These are phyloP conservation scores for Papiliotrema fonsecae DNA, from an alignment of 1,284 basidiomycete species.

Conservation along the genomic window DNA sequence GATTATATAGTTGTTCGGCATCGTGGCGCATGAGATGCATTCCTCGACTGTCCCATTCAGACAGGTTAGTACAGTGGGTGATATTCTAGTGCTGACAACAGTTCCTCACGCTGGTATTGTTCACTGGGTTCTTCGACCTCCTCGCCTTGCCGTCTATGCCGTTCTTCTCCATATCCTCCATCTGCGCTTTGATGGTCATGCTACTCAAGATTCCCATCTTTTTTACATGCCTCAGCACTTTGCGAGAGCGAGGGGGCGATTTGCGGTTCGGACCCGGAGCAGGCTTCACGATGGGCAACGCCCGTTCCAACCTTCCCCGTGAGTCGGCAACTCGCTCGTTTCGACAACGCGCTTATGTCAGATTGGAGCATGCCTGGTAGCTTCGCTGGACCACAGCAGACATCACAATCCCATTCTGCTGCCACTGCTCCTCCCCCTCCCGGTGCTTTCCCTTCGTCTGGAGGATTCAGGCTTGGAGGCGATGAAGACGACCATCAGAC, in stretches of 20 bases:
- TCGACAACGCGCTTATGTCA: background rate
- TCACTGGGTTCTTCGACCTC: slow-evolving; percentile 33
- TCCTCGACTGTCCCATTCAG: slow-evolving; percentile 23
- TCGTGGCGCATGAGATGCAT: slow-evolving; percentile 32
- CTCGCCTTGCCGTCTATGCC: slow-evolving; percentile 13
- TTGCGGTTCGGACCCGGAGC: slow-evolving; percentile 10
- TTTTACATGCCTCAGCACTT: slow-evolving; percentile 21
- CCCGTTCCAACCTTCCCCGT: background rate
- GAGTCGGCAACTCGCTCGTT: slow-evolving; percentile 7
- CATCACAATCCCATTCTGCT: background rate
- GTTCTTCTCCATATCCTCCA: slow-evolving; percentile 16
- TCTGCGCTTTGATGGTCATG: slow-evolving; percentile 19
- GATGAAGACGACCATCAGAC: slow-evolving; percentile 15
- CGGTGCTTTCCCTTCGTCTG: slow-evolving; percentile 21
- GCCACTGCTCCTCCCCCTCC: slow-evolving; percentile 8
- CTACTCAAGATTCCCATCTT: slow-evolving; percentile 36
- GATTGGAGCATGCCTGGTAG: slow-evolving; percentile 19
- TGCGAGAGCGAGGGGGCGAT: slow-evolving; percentile 38
- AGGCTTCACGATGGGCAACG: background rate
- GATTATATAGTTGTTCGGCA: slow-evolving; percentile 35
- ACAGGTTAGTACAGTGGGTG: slow-evolving; percentile 11
- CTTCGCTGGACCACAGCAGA: slow-evolving; percentile 1
- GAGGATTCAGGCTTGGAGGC: slow-evolving; percentile 32
- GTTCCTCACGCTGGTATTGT: slow-evolving; percentile 31
- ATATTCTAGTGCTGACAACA: slow-evolving; percentile 5